Conservation (phyloP, 83 land plant species). For the Isoetes engelmannii region DNA sequence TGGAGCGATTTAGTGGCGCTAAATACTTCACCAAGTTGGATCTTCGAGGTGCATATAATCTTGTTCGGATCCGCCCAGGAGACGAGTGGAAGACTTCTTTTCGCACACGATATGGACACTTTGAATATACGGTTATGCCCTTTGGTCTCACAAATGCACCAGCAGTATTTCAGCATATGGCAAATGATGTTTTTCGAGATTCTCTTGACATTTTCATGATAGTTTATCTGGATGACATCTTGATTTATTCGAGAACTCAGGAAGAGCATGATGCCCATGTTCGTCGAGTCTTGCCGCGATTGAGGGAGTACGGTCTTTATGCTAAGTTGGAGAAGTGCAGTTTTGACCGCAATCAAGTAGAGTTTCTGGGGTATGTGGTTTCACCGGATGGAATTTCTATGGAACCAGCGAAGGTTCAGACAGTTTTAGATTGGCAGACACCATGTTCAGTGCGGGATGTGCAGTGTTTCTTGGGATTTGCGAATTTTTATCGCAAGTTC, state of each 20-base stretch:
- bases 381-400: slow-evolving; percentile 4
- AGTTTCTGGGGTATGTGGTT: slow-evolving; percentile 4
- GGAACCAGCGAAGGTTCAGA: slow-evolving; percentile 7
- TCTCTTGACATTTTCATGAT: background rate
- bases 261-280: slow-evolving; percentile 6
- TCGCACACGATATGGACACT: slow-evolving; percentile 3
- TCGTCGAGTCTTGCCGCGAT: background rate
- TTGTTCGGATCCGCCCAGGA: background rate
- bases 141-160: slow-evolving; percentile 9
- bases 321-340: slow-evolving; percentile 8
- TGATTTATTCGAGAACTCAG: slow-evolving; percentile 5
- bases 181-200: slow-evolving; percentile 9
- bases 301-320: slow-evolving; percentile 8
- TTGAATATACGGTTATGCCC: slow-evolving; percentile 11
- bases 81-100: slow-evolving; percentile 2
- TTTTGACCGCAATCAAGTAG: slow-evolving; percentile 7
- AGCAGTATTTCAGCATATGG: slow-evolving; percentile 13
- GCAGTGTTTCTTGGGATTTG: slow-evolving; percentile 7
- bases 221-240: background rate
- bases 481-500: slow-evolving; percentile 5
- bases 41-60: slow-evolving; percentile 11
- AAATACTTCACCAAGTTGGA: slow-evolving; percentile 12
- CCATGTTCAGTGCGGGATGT: slow-evolving; percentile 1
- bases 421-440: slow-evolving; percentile 3
- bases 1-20: background rate